A percentile compares a stretch with the other conserved stretches of the same genome.
Conservation (phyloP, 2,329 filamentous ascomycete species). For the Diplodia sapinea region DNA sequence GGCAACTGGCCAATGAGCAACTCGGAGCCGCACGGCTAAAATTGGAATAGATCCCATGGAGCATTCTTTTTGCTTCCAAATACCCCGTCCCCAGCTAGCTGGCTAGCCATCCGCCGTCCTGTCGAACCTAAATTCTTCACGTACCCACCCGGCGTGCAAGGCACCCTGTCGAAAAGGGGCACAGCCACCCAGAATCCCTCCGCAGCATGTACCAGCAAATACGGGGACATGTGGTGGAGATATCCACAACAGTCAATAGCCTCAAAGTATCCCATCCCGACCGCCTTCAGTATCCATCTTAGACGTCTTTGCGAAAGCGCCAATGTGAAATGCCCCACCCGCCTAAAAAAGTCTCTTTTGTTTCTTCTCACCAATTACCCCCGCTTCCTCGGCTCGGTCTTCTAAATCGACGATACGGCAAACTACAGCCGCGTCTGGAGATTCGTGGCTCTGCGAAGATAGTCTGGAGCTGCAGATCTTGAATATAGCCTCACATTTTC, state of each 20-base stretch:
- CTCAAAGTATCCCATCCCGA: too few relatives aligned
- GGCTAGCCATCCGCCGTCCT: neutral
- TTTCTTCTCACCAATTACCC: neutral
- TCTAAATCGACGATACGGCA: too few relatives aligned
- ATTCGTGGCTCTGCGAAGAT: neutral
- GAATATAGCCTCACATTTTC: neutral
- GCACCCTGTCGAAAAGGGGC: neutral
- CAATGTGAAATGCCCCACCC: too few relatives aligned
- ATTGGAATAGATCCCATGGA: neutral
- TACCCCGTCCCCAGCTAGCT: neutral
- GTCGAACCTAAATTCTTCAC: neutral
- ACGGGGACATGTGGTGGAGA: too few relatives aligned
- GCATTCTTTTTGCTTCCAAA: neutral
- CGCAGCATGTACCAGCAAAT: too few relatives aligned
- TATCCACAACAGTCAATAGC: too few relatives aligned
- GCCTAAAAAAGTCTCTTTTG: too few relatives aligned
- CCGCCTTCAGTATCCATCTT: too few relatives aligned
- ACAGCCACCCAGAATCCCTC: too few relatives aligned
- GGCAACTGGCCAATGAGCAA: neutral
- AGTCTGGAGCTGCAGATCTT: neutral
- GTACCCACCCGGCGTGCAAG: neutral
- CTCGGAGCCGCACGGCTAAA: neutral
- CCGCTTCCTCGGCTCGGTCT: neutral
- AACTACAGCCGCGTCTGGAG: too few relatives aligned
- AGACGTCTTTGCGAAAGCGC: too few relatives aligned